Evolutionary conservation across 495 filamentous ascomycete species (phyloP), one percentile per base, ranked within the genome.

Genomic region (Penicillium cataractarum): DNA sequence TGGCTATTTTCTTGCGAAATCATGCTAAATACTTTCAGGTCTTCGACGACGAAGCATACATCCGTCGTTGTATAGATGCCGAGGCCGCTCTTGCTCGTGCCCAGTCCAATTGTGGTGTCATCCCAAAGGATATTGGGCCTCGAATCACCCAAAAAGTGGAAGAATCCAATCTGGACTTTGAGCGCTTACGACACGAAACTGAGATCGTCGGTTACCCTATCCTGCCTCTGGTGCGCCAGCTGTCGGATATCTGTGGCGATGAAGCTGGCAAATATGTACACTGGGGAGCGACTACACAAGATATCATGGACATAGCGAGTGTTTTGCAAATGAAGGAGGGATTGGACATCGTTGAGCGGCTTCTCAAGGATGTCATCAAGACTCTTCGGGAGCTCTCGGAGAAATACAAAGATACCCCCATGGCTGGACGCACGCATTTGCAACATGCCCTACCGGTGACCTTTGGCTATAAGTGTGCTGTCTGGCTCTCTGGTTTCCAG

Each of bases 241-340:
- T 84, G 1, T 72, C 73, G 0, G 63, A 69, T 0, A 72, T 75
- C 33, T 77, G 74, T 52, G 75, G 75, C 35, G 73, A 76, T 13
- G 75, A 82, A 29, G 71, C 72, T 1, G 80, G 76, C 24, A 79
- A 77, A 63, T 84, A 83, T 61, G 76, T 83, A 10, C 82, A 84
- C 67, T 84, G 82, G 82, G 82, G 82, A 52, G 82, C 82, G 3
- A 83, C 82, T 13, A 84, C 82, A n/a, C 82, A 84, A 60, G 81
- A 84, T 64, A 82, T 84, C 48, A 83, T 82, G 78, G 82, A 84
- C 57, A 72, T 77, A 7, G 81, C 80, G 1, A 76, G 71, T 22
- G 71, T 84, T 9, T 65, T 84, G 21, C 82, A 84, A 61, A 82
- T 84, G 68, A 76, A 76, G 63, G 62, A 70, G 13, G 81, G 80